These are phyloP conservation scores for Rhizopogon rudus DNA, from an alignment of 768 basidiomycete species.

Conservation along the genomic window DNA sequence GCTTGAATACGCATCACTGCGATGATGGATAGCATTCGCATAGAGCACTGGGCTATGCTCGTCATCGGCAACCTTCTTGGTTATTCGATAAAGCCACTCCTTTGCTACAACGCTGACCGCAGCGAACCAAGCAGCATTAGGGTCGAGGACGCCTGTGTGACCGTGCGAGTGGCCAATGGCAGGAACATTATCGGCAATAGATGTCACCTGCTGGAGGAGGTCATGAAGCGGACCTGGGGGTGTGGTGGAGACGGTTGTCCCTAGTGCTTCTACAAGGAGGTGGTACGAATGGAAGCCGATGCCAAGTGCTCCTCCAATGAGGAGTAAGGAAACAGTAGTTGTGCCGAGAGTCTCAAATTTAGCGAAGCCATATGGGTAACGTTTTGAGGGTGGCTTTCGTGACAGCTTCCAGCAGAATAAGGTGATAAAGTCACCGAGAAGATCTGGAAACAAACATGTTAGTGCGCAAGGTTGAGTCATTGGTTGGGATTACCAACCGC, in stretches of 20 bases:
- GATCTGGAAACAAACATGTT: slow-evolving; percentile 39
- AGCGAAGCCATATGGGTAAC: slow-evolving; percentile 85
- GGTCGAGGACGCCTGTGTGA: slow-evolving; percentile 62
- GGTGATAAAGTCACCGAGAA: slow-evolving; percentile 89
- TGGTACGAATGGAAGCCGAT: slow-evolving; percentile 90
- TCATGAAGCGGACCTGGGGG: slow-evolving; percentile 62
- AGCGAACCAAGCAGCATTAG: slow-evolving; percentile 98
- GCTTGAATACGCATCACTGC: slow-evolving; percentile 96
- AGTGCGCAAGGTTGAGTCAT: slow-evolving; percentile 1
- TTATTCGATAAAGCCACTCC: slow-evolving; percentile 90
- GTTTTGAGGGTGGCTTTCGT: slow-evolving; percentile 69
- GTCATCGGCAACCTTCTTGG: slow-evolving; percentile 84
- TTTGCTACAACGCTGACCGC: slow-evolving; percentile 74
- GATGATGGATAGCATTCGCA: slow-evolving; percentile 97
- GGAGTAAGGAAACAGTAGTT: slow-evolving; percentile 80
- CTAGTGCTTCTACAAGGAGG: slow-evolving; percentile 71
- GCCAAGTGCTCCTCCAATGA: slow-evolving; percentile 79
- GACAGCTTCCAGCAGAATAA: slow-evolving; percentile 86
- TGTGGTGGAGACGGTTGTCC: slow-evolving; percentile 57
- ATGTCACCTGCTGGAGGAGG: slow-evolving; percentile 52
- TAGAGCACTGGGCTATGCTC: slow-evolving; percentile 88
- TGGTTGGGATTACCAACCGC: slow-evolving; percentile 48
- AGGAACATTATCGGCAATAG: slow-evolving; percentile 51
- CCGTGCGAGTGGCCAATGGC: slow-evolving; percentile 48
- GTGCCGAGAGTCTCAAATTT: slow-evolving; percentile 97